These are phyloP conservation scores for Teunomyces cretensis DNA, from an alignment of 805 yeast genomes.

Conservation along the genomic window DNA sequence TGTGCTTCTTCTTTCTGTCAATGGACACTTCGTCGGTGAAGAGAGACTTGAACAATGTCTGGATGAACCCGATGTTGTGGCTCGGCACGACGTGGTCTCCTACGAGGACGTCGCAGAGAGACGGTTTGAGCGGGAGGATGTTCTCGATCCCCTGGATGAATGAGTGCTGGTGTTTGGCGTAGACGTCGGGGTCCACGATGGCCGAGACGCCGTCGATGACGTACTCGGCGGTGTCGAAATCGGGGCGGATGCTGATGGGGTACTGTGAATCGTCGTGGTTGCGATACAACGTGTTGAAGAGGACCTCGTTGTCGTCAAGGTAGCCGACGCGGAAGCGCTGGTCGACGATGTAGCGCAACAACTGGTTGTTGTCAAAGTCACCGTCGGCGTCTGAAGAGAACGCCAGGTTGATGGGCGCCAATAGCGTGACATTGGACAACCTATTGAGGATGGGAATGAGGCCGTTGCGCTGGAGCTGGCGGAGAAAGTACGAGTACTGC, in stretches of 20 bases:
- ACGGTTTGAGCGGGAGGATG: constrained; percentile 36
- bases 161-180: constrained; percentile 62
- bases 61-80: constrained; percentile 26
- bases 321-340: constrained; percentile 34
- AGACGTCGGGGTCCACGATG: constrained; percentile 58
- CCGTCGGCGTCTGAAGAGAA: constrained; percentile 35
- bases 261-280: constrained; percentile 11
- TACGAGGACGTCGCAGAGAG: constrained; percentile 37
- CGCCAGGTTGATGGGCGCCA: constrained; percentile 83
- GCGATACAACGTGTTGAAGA: constrained; percentile 31
- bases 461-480: constrained; percentile 60
- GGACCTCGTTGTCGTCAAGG: constrained; percentile 21
- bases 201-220: constrained; percentile 43
- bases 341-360: constrained; percentile 31
- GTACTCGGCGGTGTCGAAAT: constrained; percentile 26
- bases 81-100: constrained; percentile 14
- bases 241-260: constrained; percentile 24
- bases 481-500: constrained; percentile 63
- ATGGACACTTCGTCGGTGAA: constrained; percentile 11
- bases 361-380: constrained; percentile 12
- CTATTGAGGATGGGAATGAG: constrained; percentile 61
- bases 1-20: constrained; percentile 9
- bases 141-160: constrained; percentile 64
- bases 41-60: constrained; percentile 27
- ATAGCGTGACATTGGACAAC: constrained; percentile 62